These are phyloP conservation scores for Pleurotus tuber-regium DNA, from an alignment of 768 basidiomycete genomes.

Conservation along the genomic window DNA sequence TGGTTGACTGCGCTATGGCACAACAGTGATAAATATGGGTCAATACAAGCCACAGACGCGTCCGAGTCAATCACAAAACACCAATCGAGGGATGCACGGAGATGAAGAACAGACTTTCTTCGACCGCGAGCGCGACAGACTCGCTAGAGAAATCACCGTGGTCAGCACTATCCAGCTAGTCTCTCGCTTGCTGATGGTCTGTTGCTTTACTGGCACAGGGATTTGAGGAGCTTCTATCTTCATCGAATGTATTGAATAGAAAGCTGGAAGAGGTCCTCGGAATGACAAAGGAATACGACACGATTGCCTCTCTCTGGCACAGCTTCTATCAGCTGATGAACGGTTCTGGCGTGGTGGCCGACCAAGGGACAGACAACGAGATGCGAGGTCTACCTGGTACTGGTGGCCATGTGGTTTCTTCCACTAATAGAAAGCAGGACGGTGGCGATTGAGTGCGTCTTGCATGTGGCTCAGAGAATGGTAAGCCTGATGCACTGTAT, in stretches of 20 bases:
- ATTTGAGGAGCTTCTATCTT: conserved; percentile 84
- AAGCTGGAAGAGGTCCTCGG: conserved; percentile 91
- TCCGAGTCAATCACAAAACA: conserved; percentile 8
- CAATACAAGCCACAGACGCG: neutral
- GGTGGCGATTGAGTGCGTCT: conserved; percentile 16
- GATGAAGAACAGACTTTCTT: conserved; percentile 65
- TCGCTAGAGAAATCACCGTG: conserved; percentile 70
- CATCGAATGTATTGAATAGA: conserved; percentile 83
- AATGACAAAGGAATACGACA: conserved; percentile 91
- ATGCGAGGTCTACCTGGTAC: conserved; percentile 60
- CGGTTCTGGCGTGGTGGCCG: conserved; percentile 28
- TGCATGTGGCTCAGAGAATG: too few species aligned
- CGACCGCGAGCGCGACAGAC: conserved; percentile 73
- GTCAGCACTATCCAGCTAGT: too few species aligned
- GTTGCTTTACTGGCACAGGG: conserved; percentile 42
- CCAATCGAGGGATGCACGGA: conserved; percentile 17
- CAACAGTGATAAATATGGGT: neutral
- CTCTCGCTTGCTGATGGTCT: neutral
- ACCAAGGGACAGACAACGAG: conserved; percentile 20
- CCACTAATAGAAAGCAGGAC: conserved; percentile 12
- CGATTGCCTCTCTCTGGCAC: conserved; percentile 83
- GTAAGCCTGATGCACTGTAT: too few species aligned
- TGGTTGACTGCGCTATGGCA: too few species aligned
- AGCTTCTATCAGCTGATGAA: conserved; percentile 77
- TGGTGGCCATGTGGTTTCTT: conserved; percentile 59